Percentiles rank a stretch among this genome's conserved stretches.
Evolutionary conservation across 202 grass and related monocot genomes (phyloP).

Genomic region (Hordeum pubiflorum): DNA sequence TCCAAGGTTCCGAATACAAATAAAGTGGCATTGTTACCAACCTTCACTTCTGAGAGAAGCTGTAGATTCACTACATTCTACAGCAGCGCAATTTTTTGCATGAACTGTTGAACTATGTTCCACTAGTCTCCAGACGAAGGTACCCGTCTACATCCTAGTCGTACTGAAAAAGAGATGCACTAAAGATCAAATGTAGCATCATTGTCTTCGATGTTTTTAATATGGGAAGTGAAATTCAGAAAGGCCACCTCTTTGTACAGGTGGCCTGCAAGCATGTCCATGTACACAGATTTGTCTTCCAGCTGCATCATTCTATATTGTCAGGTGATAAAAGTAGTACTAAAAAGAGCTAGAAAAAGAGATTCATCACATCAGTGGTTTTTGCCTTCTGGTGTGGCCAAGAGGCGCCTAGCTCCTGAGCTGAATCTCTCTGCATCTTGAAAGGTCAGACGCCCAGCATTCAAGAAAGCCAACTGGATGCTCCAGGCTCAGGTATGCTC

Average conservation of each 20-base stretch:
- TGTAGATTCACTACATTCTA: not conserved
- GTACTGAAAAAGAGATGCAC: not conserved
- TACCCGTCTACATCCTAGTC: not conserved
- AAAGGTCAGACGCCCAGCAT: slow-evolving; percentile 21
- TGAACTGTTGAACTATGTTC: not conserved
- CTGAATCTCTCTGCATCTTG: slow-evolving; percentile 22
- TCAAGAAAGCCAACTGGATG: not conserved
- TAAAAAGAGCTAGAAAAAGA: not conserved
- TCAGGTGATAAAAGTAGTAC: not conserved
- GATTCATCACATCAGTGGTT: not conserved
- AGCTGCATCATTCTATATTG: not conserved
- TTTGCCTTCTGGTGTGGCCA: slow-evolving; percentile 22
- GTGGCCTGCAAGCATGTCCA: not conserved
- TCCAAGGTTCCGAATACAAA: not conserved
- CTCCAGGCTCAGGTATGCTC: not conserved
- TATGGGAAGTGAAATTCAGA: not conserved
- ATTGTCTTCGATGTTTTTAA: not conserved
- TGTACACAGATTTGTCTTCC: not conserved
- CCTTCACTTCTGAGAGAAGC: not conserved
- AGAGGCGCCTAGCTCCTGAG: not conserved
- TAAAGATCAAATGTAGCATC: not conserved
- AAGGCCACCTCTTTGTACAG: not conserved
- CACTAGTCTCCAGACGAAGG: not conserved
- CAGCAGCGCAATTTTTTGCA: not conserved
- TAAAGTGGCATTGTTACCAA: not conserved